Base-by-base conservation (phyloP, 2,329 filamentous ascomycete genomes). In the Tolypocladium tropicale region DNA sequence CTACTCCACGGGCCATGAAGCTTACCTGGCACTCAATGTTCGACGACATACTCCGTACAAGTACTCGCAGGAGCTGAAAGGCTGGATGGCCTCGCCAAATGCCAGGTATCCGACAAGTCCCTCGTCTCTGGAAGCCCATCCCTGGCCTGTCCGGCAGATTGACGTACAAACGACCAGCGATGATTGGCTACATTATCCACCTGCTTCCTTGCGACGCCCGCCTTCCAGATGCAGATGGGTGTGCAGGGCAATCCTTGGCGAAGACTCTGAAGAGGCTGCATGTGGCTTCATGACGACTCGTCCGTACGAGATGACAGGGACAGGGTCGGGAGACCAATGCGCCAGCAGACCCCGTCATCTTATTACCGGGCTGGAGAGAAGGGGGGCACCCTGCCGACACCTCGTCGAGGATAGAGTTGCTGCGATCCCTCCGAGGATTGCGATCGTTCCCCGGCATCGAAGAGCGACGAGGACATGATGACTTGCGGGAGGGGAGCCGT, bases 241-340 rank as follows among this genome's bases (percentile, higher is more conserved):
- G 33, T 28, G 33, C 48, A 41, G 37, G 14, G 36, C n/a, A 30
- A 33, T 33, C 28, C 21, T 33, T 25, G 53, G 53, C 30, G 32
- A 12, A 36, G 34, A n/a, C n/a, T n/a, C n/a, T n/a, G n/a, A 48
- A 52, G 16, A 18, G 32, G 23, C 25, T 39, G 46, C 54, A 23
- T 52, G 49, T 55, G 54, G 54, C 49, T 55, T 23, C 48, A 34
- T 36, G 32, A 21, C 6, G n/a, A n/a, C n/a, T n/a, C n/a, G n/a
- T n/a, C n/a, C n/a, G n/a, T n/a, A n/a, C n/a, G n/a, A n/a, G 16
- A 12, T 12, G 21, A 7, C 32, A 39, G 50, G 33, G 50, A 34
- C 7, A 37, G 21, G n/a, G 50, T 36, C 18, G 33, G 21, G 50
- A 52, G n/a, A 37, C 32, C 12, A 18, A 33, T 23, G 21, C 21